Evolutionary conservation across 2,329 filamentous ascomycete species (phyloP).

Genomic region (Fusarium mexicanum): DNA sequence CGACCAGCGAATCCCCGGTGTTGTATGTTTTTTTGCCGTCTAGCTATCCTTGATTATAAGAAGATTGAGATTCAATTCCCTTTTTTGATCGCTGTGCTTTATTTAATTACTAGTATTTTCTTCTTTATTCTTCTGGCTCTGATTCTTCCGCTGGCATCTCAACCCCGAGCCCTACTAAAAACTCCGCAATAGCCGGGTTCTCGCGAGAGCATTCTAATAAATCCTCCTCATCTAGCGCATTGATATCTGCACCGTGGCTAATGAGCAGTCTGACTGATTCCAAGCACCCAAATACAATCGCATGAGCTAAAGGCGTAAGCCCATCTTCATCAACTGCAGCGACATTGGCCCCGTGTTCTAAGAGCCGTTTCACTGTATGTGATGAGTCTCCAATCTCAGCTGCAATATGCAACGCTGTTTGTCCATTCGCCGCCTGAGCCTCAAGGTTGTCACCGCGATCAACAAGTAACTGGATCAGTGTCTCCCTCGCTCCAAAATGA

Average conservation of each 20-base stretch:
- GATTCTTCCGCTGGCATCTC: not conserved
- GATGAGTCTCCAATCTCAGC: not conserved
- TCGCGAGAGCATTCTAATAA: not conserved
- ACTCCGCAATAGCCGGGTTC: not conserved
- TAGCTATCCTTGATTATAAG: accelerated
- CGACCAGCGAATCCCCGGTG: constrained; percentile 9
- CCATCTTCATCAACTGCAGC: not conserved
- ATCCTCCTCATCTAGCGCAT: not conserved
- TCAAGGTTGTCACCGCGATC: not conserved
- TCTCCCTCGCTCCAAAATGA: not conserved
- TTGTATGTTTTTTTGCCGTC: not conserved
- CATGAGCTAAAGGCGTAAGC: not conserved
- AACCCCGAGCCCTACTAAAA: not conserved
- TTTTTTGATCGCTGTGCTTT: not conserved
- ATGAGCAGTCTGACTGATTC: constrained; percentile 1
- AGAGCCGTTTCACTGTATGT: not conserved
- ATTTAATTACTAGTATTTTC: not conserved
- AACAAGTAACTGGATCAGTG: not conserved
- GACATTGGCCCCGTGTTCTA: not conserved
- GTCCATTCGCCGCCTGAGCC: not conserved
- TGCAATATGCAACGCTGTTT: constrained; percentile 4
- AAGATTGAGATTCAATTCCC: accelerated
- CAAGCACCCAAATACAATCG: not conserved
- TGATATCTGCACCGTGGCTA: not conserved
- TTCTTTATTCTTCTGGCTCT: not conserved